Evolutionary conservation across 2,329 filamentous ascomycete genomes (phyloP), one percentile per base, ranked within the genome.

Genomic region (Hansfordia pulvinata): DNA sequence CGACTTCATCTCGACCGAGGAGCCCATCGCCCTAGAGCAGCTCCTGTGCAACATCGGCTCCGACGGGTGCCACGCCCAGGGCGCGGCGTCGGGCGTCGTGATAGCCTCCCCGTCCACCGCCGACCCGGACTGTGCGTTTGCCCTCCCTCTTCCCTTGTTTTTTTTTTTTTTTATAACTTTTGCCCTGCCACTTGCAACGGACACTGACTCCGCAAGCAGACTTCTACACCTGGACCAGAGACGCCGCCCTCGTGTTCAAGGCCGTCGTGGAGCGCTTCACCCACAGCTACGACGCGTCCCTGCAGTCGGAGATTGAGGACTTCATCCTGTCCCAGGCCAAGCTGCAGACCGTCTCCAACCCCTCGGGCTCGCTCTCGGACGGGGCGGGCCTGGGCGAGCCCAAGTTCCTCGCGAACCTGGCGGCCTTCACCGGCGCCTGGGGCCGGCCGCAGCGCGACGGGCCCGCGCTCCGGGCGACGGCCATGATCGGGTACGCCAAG

Each of bases 401-500:
- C 30, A 86, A 86, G 51, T 86, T 69, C 51, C 60, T 76, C 30
- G 69, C 71, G 20, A 65, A 84, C 36, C 52, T 66, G 31, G 66
- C 58, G 8, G 59, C 69, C 6, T 85, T 70, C 46, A 79, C 69
- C 3, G 76, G 69, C 16, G 45, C 54, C 5, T 88, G 82, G 82
- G 81, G 79, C 16, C 70, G 82, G 12, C 82, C 82, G 9, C 82
- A 90, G 50, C 64, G 77, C 21, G 82, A 90, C 49, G 82, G 82
- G 0, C 82, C 83, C 14, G 71, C 82, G 13, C 64, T 90, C 20
- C 66, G 83, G 26, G 81, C 80, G 2, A 82, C 72, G 23, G 70
- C 82, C 3, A 51, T 90, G 41, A 76, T 80, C 28, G 61, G 62
- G 1, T 90, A 86, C 44, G 68, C 76, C 6, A 73, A 76, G 42